Base-by-base conservation (phyloP, 306 rosid species). In the Fragaria nilgerrensis region DNA sequence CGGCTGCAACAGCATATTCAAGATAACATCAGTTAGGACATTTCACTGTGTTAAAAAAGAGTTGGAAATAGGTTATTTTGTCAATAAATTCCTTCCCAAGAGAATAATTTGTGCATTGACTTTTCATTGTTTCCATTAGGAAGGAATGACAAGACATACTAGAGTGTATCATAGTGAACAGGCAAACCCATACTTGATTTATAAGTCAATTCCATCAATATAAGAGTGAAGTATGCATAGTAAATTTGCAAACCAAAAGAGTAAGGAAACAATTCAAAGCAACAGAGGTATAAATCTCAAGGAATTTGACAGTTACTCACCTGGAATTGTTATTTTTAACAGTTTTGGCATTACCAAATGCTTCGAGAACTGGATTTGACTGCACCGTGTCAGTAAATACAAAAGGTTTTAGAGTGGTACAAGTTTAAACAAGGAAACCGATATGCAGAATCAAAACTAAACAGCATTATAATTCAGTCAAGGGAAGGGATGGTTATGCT, bases 311-410 rank as follows among this genome's bases (percentile, higher is more conserved):
- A 82, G 77, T 47, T 79, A 78, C 80, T 87, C 80, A 93, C 98
- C 98, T 93, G 81, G 98, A 93, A 88, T 93, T 93, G 87, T 87
- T 88, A 82, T 93, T 93, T 82, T 89, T 88, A 53, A 92, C 94
- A 72, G 98, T 93, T 82, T 93, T 93, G 69, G 98, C 95, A 9
- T 93, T 91, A 79, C 98, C 98, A 86, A 93, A 93, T 79, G 98
- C 98, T 87, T 93, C 98, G 66, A 93, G 98, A 86, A 93, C 98
- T 83, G 97, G 98, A 86, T 93, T 93, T 75, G 98, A 91, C 98
- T 93, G 95, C 87, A 86, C 5, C 59, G 75, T 45, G 66, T 81
- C 37, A 47, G 63, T 49, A 49, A 53, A 59, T 15, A 79, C 36
- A 61, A 25, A 36, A n/a, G 5, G 1, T 0, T 45, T 70, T 34